Evolutionary conservation across 2,329 filamentous ascomycete species (phyloP), one percentile per base, ranked within the genome.

Genomic region (Pseudogymnoascus pannorum): DNA sequence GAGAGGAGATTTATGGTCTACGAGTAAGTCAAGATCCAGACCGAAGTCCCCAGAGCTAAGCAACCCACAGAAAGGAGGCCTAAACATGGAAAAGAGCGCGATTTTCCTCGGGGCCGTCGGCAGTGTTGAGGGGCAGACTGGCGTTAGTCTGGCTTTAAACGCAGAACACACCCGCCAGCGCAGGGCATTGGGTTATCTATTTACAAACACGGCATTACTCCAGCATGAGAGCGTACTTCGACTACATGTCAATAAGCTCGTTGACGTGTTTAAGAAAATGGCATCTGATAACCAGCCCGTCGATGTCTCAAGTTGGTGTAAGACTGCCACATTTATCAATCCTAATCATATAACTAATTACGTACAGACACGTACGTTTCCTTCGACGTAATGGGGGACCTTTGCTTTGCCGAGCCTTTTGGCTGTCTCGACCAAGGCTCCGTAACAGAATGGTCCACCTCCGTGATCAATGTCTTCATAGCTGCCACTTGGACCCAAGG

Each of bases 1-100:
- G 66, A 67, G 60, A 66, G 4, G 70, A 72, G 26, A 71, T 73
- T 60, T 61, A 67, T 33, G 66, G 61, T 5, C 59, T 60, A 22
- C 48, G 48, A 18, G 29, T 29, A 42, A 4, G 40, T 29, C 14
- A 62, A 48, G 26, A 22, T 6, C 40, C 44, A 22, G 33, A n/a
- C 22, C 48, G 22, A 20, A 38, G 3, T 0, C n/a, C 20, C 14
- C 48, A 3, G 9, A 54, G n/a, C 26, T 54, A 20, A 54, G n/a
- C 4, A 29, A 12, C 9, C 48, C 1, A 4, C 4, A 54, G 48
- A 54, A 54, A 31, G 48, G 48, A 0, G 48, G 48, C n/a, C 2
- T 31, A 9, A 54, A 54, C 8, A 54, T 54, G 48, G 48, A 54
- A 20, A 54, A 54, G 26, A 54, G 48, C 5, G 48, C 48, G 1